Conservation (phyloP, 2,329 filamentous ascomycete species). For the Ambrosiella xylebori region DNA sequence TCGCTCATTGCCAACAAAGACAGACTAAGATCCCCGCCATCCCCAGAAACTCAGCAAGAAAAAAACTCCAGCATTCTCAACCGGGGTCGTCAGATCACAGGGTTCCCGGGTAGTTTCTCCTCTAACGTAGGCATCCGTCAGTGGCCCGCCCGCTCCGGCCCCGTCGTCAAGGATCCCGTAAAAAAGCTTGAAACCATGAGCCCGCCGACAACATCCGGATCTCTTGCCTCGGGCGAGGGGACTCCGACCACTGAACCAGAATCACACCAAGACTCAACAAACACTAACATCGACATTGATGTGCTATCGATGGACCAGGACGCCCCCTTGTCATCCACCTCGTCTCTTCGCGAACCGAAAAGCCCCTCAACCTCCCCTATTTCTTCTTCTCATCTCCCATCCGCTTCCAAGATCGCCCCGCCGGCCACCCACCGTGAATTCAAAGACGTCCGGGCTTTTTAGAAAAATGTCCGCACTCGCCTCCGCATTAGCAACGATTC, state of each 20-base stretch:
- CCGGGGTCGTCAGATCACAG: slow-evolving; percentile 11
- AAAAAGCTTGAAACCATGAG: background rate
- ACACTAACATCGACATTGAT: background rate
- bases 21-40: background rate
- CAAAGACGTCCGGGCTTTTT: slow-evolving; percentile 13
- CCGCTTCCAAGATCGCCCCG: background rate
- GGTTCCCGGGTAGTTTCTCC: slow-evolving; percentile 12
- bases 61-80: slow-evolving; percentile 7
- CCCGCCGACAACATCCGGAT: too few relatives aligned
- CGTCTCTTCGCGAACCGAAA: background rate
- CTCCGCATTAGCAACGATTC: slow-evolving; percentile 12
- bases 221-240: too few relatives aligned
- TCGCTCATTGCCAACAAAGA: slow-evolving; percentile 4
- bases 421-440: slow-evolving; percentile 1
- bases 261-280: background rate
- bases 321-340: background rate
- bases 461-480: slow-evolving; percentile 13
- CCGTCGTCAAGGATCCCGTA: slow-evolving; percentile 1
- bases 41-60: background rate
- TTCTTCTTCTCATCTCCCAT: background rate
- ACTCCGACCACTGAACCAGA: too few relatives aligned
- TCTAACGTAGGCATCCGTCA: slow-evolving; percentile 12
- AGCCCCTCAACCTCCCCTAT: background rate
- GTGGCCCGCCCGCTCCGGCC: slow-evolving; percentile 6
- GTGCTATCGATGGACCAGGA: background rate